Evolutionary conservation across 805 yeast species (phyloP), one percentile per base, ranked within the genome.

Genomic region (Saccharomycodes ludwigii): DNA sequence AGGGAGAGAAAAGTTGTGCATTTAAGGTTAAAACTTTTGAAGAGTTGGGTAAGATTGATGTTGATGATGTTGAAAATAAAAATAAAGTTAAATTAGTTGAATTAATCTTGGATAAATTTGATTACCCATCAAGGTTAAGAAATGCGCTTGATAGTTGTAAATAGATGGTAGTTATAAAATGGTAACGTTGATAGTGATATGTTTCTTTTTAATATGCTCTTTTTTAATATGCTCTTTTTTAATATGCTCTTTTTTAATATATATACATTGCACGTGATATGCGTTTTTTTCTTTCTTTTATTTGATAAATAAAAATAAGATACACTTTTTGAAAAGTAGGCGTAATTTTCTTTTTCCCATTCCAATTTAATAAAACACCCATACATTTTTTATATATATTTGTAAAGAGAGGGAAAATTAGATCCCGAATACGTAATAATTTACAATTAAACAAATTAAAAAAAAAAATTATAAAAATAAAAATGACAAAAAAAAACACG

Each of bases 71-170:
- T 19, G 50, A 51, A 3, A 43, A 52, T 6, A 48, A 51, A 15
- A 46, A 56, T 33, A 55, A 48, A 18, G 56, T 74, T 21, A 65
- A 70, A 43, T 52, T 79, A 34, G 58, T 71, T 18, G 91, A 79
- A 50, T 68, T 79, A 15, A 61, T 63, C 24, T 54, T 79, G 49
- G 79, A 64, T 37, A 58, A 57, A 39, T 48, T 67, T 45, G 88
- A 79, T 50, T 71, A 70, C 43, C 85, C 86, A 13, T 64, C 74
- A 68, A 66, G 76, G 44, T 64, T 79, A 42, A 48, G 52, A 28
- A 52, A 43, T 19, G 63, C 70, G 71, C 52, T 58, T 18, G 44
- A 44, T 14, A 41, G 36, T 16, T 43, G 48, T 35, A 51, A 49
- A n/a, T n/a, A n/a, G n/a, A n/a, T n/a, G n/a, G n/a, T n/a, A n/a